Evolutionary conservation across 345 rosid species (phyloP).

Genomic region (Fremontodendron californicum): DNA sequence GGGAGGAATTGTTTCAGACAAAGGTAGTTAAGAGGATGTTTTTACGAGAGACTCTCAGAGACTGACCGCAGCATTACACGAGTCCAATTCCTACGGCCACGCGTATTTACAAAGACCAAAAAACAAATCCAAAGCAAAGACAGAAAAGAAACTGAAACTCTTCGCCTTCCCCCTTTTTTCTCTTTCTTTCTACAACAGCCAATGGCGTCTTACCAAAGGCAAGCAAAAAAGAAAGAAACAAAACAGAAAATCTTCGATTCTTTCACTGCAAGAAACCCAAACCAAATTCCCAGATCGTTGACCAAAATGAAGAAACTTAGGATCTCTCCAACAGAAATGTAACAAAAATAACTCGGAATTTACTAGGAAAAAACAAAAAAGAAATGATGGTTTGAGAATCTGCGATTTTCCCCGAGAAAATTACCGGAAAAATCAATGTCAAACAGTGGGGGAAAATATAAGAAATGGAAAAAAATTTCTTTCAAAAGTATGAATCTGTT

Average conservation of each 20-base stretch:
- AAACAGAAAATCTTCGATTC: conserved; percentile 3
- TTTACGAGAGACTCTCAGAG: conserved; percentile 17
- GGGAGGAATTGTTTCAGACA: conserved; percentile 24
- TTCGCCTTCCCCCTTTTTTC: background rate
- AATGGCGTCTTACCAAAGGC: conserved; percentile 25
- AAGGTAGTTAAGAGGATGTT: conserved; percentile 25
- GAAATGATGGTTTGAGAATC: background rate
- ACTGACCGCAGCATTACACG: conserved; percentile 37
- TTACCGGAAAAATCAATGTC: conserved; percentile 13
- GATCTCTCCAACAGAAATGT: conserved; percentile 17
- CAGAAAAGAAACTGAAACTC: conserved; percentile 11
- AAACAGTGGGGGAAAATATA: background rate
- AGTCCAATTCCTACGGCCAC: conserved; percentile 39
- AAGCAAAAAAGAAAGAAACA: background rate
- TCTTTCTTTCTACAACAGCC: background rate
- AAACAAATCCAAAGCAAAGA: background rate
- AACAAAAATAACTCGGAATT: background rate
- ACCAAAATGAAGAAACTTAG: background rate
- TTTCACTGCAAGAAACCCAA: conserved; percentile 20
- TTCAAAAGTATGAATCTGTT: conserved; percentile 12
- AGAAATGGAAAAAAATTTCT: background rate
- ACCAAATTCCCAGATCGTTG: conserved; percentile 25
- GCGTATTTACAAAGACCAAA: conserved; percentile 21
- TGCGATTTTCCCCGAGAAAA: conserved; percentile 19
- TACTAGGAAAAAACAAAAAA: background rate